Percentiles rank a stretch among this genome's conserved stretches.
Evolutionary conservation across 495 filamentous ascomycete species (phyloP).

Genomic region (Rhypophila decipiens): DNA sequence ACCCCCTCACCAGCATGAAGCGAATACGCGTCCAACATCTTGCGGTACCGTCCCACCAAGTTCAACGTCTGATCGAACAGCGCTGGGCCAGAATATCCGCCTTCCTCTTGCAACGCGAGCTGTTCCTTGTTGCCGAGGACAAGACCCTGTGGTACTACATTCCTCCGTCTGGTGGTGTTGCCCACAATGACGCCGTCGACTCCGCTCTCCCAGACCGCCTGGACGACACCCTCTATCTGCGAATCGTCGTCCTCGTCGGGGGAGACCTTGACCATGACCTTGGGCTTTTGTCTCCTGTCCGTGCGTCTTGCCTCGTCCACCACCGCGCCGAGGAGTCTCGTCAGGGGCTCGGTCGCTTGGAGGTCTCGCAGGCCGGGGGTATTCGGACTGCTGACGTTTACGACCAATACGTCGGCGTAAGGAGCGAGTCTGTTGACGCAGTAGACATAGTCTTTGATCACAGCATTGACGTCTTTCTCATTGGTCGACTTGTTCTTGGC

Average conservation of each 20-base stretch:
- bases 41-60: conserved; percentile 72
- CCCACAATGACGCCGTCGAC: conserved; percentile 96
- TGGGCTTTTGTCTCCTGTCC: conserved; percentile 65
- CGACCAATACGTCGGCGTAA: conserved; percentile 90
- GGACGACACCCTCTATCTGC: conserved; percentile 79
- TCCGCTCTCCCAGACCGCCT: conserved; percentile 74
- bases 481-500: conserved; percentile 94
- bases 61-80: conserved; percentile 70
- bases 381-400: conserved; percentile 96
- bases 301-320: conserved; percentile 66
- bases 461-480: conserved; percentile 75
- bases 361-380: conserved; percentile 82
- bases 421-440: conserved; percentile 74
- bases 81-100: conserved; percentile 86
- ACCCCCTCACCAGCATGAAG: conserved; percentile 19
- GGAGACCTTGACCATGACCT: conserved; percentile 94
- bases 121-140: conserved; percentile 60
- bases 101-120: conserved; percentile 61
- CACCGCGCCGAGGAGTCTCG: conserved; percentile 70
- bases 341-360: conserved; percentile 75
- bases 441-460: conserved; percentile 76
- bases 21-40: conserved; percentile 55
- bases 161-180: conserved; percentile 86
- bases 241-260: conserved; percentile 83
- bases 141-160: conserved; percentile 58